Percentiles rank a stretch among this genome's conserved stretches.
These are phyloP conservation scores for Tolypocladium nubicola DNA, from an alignment of 2,329 filamentous ascomycete species.

Conservation along the genomic window DNA sequence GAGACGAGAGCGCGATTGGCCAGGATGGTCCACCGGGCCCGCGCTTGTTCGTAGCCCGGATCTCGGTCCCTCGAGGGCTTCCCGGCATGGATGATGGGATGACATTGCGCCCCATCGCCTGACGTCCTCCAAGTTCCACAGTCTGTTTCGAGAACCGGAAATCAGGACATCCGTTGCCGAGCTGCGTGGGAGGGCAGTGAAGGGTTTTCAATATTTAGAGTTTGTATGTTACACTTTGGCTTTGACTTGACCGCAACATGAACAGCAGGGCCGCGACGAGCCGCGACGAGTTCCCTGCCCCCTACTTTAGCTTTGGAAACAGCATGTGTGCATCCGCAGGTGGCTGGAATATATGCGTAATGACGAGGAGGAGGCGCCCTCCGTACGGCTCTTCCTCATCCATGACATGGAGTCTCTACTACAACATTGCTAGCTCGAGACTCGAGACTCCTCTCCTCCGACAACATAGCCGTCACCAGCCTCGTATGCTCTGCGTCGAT, in stretches of 20 bases:
- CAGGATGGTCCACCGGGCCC: background rate
- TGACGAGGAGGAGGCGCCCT: background rate
- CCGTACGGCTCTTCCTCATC: too few relatives aligned
- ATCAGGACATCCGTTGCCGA: background rate
- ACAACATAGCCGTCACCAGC: background rate
- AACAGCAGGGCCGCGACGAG: too few relatives aligned
- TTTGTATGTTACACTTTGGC: background rate
- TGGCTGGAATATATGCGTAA: background rate
- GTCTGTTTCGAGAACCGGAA: background rate
- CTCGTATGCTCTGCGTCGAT: background rate
- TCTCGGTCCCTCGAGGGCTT: background rate
- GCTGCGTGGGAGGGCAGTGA: background rate
- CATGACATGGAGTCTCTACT: too few relatives aligned
- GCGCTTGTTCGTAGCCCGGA: background rate
- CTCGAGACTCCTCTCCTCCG: background rate
- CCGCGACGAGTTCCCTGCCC: background rate
- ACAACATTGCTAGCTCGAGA: too few relatives aligned
- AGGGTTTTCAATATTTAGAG: background rate
- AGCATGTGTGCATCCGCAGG: background rate
- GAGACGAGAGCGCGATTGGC: background rate
- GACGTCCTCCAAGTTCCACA: background rate
- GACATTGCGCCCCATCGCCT: background rate
- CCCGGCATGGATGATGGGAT: background rate
- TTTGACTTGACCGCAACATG: background rate
- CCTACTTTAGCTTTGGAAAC: background rate